Base-by-base conservation (phyloP, 164 flowering plant genomes). In the Nelumbo lutea region DNA sequence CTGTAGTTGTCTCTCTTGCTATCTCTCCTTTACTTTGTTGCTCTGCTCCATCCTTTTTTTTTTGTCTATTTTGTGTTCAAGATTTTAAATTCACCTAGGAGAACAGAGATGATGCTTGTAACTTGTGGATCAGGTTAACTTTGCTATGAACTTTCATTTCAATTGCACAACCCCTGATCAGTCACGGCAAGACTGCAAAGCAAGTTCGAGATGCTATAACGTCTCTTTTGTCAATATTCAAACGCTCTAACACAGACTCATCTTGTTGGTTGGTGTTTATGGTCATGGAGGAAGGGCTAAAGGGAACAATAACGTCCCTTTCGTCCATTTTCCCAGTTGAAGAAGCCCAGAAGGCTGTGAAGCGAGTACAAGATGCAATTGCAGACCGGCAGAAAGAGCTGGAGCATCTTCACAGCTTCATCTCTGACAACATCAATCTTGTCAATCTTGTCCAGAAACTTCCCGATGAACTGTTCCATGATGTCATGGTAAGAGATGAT, bases 131-230 rank as follows among this genome's bases (percentile, higher is more conserved):
- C 80, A 95, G 99, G 97, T 87, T 45, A 15, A 82, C 51, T 45
- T 83, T 68, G 97, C 99, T 10, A 82, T 91, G 69, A 92, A 95
- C 70, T 79, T 72, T 60, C 77, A 95, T 68, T 92, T 95, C 67
- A 89, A 95, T 70, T 95, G 81, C 80, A 95, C 91, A 11, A 95
- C 99, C 11, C 99, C 99, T 9, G 97, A 95, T 78, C 85, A 97
- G 44, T 81, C 90, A 45, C 79, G 97, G 27, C 99, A 90, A 74
- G 97, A 88, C 27, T 27, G 27, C 27, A 27, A 27, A 27, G 27
- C 27, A 27, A 27, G 27, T 27, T 27, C 27, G 0, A 27, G 27
- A 27, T 27, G 27, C 27, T 27, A 27, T 27, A 27, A 27, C 27
- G 27, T 27, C 27, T 27, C 27, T 27, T 27, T 27, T 27, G 27